Percentiles rank a stretch among this genome's conserved stretches.
Evolutionary conservation across 176 grass and related monocot genomes (phyloP).

Genomic region (Oryza meridionalis): DNA sequence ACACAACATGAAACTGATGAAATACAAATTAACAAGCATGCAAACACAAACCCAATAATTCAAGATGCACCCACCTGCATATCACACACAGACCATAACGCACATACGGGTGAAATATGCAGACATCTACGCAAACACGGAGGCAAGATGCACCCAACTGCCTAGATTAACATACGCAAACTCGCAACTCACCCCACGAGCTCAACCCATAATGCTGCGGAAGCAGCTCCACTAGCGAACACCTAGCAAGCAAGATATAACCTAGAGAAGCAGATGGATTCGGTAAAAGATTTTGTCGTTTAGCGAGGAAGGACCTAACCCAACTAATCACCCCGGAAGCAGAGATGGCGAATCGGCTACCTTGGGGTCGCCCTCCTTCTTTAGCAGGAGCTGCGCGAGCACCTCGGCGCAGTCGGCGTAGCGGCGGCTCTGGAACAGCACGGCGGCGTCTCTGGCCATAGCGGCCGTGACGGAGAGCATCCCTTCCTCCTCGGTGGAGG

Average conservation of each 20-base stretch:
- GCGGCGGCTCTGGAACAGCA: slow-evolving; percentile 72
- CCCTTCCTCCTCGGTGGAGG: slow-evolving; percentile 50
- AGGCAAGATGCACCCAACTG: background rate
- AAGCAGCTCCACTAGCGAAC: background rate
- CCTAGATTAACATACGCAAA: slow-evolving; percentile 5
- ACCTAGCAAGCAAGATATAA: slow-evolving; percentile 2
- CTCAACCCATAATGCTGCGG: background rate
- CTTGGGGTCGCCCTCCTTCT: slow-evolving; percentile 86
- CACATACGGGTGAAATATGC: background rate
- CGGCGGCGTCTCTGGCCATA: slow-evolving; percentile 72
- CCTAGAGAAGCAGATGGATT: slow-evolving; percentile 12
- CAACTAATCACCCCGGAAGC: background rate
- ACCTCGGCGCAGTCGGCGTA: slow-evolving; percentile 72
- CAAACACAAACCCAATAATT: background rate
- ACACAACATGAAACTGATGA: background rate
- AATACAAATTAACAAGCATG: background rate
- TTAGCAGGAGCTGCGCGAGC: slow-evolving; percentile 67
- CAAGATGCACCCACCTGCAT: background rate
- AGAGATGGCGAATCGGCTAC: slow-evolving; percentile 39
- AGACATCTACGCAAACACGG: background rate
- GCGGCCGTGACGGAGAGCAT: slow-evolving; percentile 60
- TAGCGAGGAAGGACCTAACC: background rate
- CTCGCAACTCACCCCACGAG: background rate
- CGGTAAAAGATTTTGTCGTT: background rate
- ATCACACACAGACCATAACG: too few species aligned